Evolutionary conservation across 352 stramenopile genomes (phyloP), one percentile per base, ranked within the genome.

Genomic region (Pythium biforme): DNA sequence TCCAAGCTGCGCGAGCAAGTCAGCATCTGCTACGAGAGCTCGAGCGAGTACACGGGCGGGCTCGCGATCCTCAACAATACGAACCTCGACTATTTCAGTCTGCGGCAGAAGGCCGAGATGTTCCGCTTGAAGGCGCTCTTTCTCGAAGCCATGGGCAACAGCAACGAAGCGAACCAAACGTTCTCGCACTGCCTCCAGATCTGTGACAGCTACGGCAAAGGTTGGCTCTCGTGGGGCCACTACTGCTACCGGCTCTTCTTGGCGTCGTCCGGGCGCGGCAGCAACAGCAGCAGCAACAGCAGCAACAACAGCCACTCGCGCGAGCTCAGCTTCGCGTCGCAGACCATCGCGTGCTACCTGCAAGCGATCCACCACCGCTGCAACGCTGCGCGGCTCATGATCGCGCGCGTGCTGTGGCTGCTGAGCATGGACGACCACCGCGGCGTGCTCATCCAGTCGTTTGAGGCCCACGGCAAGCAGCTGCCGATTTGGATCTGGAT

Each of bases 401-500:
- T 98, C 29, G 85, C 90, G 23, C 86, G 91, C 47, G 92, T 98
- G 31, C 64, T 98, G 12, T 97, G 90, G 89, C 68, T 97, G 57
- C 74, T 98, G 15, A 93, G 83, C 58, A 82, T 95, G 66, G 91
- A 97, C 61, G 89, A 97, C 56, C 76, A 76, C 27, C 59, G 77
- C 15, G 83, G 83, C 22, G 63, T 83, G 43, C 64, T 95, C 9
- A 87, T 96, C 37, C 82, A 92, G 55, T 73, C 94, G 56, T 94
- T 99, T 53, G 94, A 99, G 75, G 92, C 83, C 15, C 89, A 98
- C 66, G 95, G 93, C 55, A 95, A 95, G 62, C 83, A 95, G 53
- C 74, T 99, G 17, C 97, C 96, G 22, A 96, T 98, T 59, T 99
- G 96, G 97, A 97, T 99, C 54, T 99, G 97, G 97, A 96, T 99